Base-by-base conservation (phyloP, 2,329 filamentous ascomycete genomes). In the Microsporum canis region DNA sequence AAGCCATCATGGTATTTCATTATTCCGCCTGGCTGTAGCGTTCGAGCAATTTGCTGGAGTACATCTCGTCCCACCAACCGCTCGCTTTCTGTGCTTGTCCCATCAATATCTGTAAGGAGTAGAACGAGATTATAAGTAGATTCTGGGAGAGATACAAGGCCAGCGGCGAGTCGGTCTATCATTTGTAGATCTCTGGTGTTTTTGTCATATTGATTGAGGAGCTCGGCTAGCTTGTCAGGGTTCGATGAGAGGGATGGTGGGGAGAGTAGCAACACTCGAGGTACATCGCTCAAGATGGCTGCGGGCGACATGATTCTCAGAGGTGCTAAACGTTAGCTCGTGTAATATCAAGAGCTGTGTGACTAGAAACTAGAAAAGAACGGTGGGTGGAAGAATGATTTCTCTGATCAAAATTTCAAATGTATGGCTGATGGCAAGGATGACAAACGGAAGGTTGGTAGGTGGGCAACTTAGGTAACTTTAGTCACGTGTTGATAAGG, bases 161-260 rank as follows among this genome's bases (percentile, higher is more conserved):
- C 90, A 39, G 88, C 83, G 1, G 88, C 85, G 45, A 99, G 83
- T 58, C 94, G 89, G 77, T 99, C 94, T 64, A 99, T 88, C 94
- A 99, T 99, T 75, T 97, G 94, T 59, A 99, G 81, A 71, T 99
- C 94, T 64, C 91, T 92, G 53, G 82, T 79, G 65, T 81, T 78
- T 71, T 90, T 87, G 73, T 94, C 85, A 77, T 89, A 85, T 61
- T 84, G 79, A 62, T 84, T 80, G 69, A 95, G 83, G 64, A 94
- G 80, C 66, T 79, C 78, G 65, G 84, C 82, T 66, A 97, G 81
- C 68, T 85, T 85, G 66, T 89, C 86, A 67, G 91, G 89, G 75
- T 95, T 88, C 60, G 89, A 84, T 66, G 94, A 87, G 68, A 97
- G 83, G 29, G 91, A 95, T 10, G 94, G 91, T 59, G 94, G 92